A percentile compares a stretch with the other conserved stretches of the same genome.
These are phyloP conservation scores for Xylaria sp. DNA, from an alignment of 2,329 filamentous ascomycete genomes.

Conservation along the genomic window DNA sequence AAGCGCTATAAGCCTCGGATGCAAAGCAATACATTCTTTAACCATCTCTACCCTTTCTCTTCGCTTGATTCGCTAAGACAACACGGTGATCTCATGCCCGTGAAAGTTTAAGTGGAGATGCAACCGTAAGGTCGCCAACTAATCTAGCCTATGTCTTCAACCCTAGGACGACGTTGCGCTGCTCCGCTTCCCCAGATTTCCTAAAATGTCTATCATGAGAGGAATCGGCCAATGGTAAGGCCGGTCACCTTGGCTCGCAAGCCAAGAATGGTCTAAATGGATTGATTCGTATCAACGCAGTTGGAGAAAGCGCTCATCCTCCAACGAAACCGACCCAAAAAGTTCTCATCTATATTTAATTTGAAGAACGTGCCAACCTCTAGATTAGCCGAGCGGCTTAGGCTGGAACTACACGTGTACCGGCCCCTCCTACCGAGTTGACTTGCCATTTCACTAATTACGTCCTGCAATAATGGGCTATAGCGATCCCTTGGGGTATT, in stretches of 20 bases:
- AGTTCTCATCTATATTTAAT: conserved; percentile 34
- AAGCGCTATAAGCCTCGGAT: conserved; percentile 11
- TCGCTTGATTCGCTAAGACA: neutral
- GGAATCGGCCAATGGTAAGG: conserved; percentile 22
- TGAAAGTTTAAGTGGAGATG: neutral
- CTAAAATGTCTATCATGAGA: conserved; percentile 25
- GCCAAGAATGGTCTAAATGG: conserved; percentile 8
- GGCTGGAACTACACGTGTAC: conserved; percentile 1
- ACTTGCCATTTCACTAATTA: conserved; percentile 2
- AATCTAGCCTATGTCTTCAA: neutral
- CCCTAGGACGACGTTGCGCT: neutral
- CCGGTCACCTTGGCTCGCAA: conserved; percentile 10
- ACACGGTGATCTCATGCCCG: neutral
- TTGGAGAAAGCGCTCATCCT: neutral
- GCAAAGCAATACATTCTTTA: conserved; percentile 24
- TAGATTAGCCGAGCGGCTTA: conserved; percentile 36
- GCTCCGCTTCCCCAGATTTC: conserved; percentile 31
- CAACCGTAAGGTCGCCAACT: neutral
- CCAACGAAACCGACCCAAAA: neutral
- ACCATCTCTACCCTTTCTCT: neutral
- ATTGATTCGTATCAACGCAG: neutral
- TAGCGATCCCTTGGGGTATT: conserved; percentile 1
- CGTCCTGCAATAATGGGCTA: neutral
- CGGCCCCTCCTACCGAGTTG: conserved; percentile 5
- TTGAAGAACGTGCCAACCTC: conserved; percentile 24